Conservation (phyloP, 2,329 filamentous ascomycete genomes). For the Scleromitrula shiraiana region DNA sequence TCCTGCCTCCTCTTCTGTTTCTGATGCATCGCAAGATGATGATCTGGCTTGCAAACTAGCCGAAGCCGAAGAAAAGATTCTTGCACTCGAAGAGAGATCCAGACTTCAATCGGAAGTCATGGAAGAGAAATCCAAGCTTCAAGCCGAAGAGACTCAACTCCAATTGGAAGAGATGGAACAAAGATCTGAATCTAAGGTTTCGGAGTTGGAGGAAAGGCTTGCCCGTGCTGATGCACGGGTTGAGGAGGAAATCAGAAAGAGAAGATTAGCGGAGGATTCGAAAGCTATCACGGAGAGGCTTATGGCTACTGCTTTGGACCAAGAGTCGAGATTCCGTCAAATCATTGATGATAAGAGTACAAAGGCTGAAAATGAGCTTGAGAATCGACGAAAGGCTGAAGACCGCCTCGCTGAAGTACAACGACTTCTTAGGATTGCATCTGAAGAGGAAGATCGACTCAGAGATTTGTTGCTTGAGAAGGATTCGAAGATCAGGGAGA, state of each 20-base stretch:
- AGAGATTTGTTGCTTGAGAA: conserved; percentile 60
- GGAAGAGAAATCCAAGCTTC: conserved; percentile 12
- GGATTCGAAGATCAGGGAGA: conserved; percentile 57
- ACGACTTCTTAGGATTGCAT: conserved; percentile 56
- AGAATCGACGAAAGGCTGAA: conserved; percentile 57
- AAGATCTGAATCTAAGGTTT: conserved; percentile 48
- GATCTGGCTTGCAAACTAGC: conserved; percentile 11
- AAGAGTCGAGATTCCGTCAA: conserved; percentile 58
- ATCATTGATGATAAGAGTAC: conserved; percentile 50
- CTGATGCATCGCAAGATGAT: too few relatives aligned
- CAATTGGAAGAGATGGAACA: conserved; percentile 52
- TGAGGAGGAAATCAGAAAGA: conserved; percentile 53
- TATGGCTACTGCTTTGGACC: conserved; percentile 57
- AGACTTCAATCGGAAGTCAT: conserved; percentile 40
- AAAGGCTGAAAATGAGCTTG: conserved; percentile 55
- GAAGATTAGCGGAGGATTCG: conserved; percentile 64
- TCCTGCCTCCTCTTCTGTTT: too few relatives aligned
- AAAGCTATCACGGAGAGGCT: conserved; percentile 39
- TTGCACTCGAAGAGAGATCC: conserved; percentile 51
- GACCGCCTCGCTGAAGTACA: conserved; percentile 68
- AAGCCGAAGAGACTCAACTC: conserved; percentile 16
- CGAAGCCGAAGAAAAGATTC: conserved; percentile 32
- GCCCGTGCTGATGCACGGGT: conserved; percentile 53
- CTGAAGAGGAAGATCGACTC: conserved; percentile 65
- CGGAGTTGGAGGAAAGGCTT: conserved; percentile 62